A percentile compares a stretch with the other conserved stretches of the same genome.
phyloP scores from a whole-genome alignment of 345 rosid species.

The Hibiscus syriacus region DNA sequence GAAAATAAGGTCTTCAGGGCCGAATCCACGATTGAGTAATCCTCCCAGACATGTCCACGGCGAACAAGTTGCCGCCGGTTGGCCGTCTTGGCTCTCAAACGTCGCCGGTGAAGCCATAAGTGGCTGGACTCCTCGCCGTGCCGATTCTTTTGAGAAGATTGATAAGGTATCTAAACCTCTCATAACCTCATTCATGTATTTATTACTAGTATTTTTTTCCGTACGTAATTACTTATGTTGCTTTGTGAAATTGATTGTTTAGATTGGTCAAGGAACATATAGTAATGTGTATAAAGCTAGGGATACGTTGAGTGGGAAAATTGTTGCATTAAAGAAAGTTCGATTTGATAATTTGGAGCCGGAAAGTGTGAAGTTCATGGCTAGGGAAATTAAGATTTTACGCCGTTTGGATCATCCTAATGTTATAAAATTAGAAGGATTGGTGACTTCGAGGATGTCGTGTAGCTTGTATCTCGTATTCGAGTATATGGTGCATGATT shows the following conservation, averaged over 20 bases:
- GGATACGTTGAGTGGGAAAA: conserved; percentile 55
- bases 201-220: not conserved
- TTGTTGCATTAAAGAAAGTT: conserved; percentile 74
- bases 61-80: conserved; percentile 74
- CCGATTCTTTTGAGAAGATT: conserved; percentile 68
- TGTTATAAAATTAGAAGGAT: conserved; percentile 64
- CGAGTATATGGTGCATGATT: conserved; percentile 75
- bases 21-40: conserved; percentile 54
- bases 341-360: conserved; percentile 80
- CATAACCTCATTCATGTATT: too few relatives aligned
- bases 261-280: conserved; percentile 85
- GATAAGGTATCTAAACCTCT: conserved; percentile 59
- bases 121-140: conserved; percentile 79
- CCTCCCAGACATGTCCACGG: conserved; percentile 50
- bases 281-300: conserved; percentile 89
- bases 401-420: conserved; percentile 67
- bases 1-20: conserved; percentile 38
- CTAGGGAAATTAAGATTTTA: conserved; percentile 66
- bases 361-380: conserved; percentile 81
- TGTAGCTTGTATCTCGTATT: conserved; percentile 74
- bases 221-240: too few relatives aligned
- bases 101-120: conserved; percentile 73
- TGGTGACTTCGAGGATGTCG: conserved; percentile 79
- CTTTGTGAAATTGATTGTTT: not conserved
- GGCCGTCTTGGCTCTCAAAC: conserved; percentile 77